Base-by-base conservation (phyloP, 257 asterid species). In the Nicotiana noctiflora region DNA sequence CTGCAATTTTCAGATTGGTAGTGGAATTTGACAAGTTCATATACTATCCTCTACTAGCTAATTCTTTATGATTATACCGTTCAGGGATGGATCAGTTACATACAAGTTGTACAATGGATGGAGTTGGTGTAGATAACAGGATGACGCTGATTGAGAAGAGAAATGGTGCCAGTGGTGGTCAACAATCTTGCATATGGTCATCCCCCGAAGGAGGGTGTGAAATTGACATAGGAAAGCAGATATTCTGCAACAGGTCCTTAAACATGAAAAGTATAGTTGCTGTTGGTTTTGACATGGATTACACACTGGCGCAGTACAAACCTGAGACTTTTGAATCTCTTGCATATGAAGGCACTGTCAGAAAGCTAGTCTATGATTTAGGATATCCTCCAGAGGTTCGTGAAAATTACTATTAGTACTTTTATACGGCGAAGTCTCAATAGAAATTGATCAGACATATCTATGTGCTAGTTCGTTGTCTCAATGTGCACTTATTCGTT, bases 201-300 rank as follows among this genome's bases (percentile, higher is more conserved):
- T 94, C 97, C 64, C 95, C 91, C 0, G 92, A 88, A 85, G 96
- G 97, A 86, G 96, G 97, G 84, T 77, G 80, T 51, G 86, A 79
- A 59, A 88, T 93, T 82, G 95, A 75, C 79, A 87, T 89, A 83
- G 97, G 97, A 81, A 92, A 92, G 79, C 91, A 88, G 76, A 93
- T 95, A 76, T 95, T 93, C 87, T 93, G 99, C 89, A 96, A 96
- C 83, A 90, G 99, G 86, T 90, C 99, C 70, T 83, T 96, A 74
- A 96, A 96, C 92, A 94, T 94, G 98, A 91, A 83, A 84, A 96
- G 59, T 66, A 92, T 96, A 59, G 95, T 92, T 80, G 95, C 99
- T 77, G 98, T 96, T 53, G 99, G 99, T 81, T 96, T 96, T 56
- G 99, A 96, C 79, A 96, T 94, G 99, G 99, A 96, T 82, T 96